phyloP scores from a whole-genome alignment of 2,329 filamentous ascomycete genomes.

The Fusarium torulosum region DNA sequence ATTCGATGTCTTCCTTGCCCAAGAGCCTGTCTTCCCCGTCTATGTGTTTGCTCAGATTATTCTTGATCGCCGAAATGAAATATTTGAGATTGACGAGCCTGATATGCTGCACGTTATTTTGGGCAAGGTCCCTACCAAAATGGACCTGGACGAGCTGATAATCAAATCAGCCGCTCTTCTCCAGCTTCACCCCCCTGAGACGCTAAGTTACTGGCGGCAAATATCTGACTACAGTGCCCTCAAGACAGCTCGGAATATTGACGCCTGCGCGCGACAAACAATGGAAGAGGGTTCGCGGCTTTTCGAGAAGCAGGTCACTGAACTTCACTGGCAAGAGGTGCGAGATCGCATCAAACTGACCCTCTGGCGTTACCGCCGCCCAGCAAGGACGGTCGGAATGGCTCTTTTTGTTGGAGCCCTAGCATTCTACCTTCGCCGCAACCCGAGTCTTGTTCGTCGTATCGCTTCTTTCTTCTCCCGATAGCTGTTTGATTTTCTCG shows the following conservation, averaged over 20 bases:
- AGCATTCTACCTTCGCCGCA: conserved; percentile 75
- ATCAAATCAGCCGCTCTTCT: conserved; percentile 73
- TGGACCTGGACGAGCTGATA: conserved; percentile 85
- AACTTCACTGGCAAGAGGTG: conserved; percentile 75
- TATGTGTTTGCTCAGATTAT: conserved; percentile 95
- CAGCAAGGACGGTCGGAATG: conserved; percentile 70
- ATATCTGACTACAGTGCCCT: conserved; percentile 84
- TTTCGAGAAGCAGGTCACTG: conserved; percentile 78
- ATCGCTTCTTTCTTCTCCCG: conserved; percentile 47
- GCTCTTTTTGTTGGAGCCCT: conserved; percentile 76
- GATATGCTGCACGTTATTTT: conserved; percentile 93
- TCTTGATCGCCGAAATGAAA: conserved; percentile 80
- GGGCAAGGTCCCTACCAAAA: conserved; percentile 84
- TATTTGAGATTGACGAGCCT: conserved; percentile 91
- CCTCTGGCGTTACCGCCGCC: conserved; percentile 74
- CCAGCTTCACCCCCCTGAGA: conserved; percentile 76
- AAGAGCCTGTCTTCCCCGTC: conserved; percentile 87
- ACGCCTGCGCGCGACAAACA: conserved; percentile 65
- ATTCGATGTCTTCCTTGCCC: conserved; percentile 91
- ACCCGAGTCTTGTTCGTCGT: conserved; percentile 50
- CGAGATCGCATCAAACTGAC: conserved; percentile 49
- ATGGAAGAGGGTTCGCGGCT: conserved; percentile 74
- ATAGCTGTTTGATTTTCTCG: conserved; percentile 18
- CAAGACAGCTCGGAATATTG: conserved; percentile 77
- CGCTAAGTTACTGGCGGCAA: conserved; percentile 75